A percentile compares a stretch with the other conserved stretches of the same genome.
Evolutionary conservation across 2,329 filamentous ascomycete genomes (phyloP).

Genomic region (Botryotinia narcissicola): DNA sequence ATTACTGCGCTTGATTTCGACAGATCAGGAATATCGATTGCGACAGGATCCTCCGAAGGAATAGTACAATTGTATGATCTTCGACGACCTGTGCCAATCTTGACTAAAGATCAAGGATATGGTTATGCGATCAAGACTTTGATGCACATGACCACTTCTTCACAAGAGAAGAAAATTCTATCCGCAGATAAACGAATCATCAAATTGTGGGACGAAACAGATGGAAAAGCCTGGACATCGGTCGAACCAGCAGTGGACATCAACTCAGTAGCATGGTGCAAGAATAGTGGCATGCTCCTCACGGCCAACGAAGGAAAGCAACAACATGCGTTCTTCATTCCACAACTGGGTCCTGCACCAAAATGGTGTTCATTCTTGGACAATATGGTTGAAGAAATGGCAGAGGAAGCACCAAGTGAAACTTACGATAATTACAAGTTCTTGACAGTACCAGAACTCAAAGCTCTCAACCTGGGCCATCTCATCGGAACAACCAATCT

Average conservation of each 20-base stretch:
- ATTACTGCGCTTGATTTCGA: constrained; percentile 88
- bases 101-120: constrained; percentile 95
- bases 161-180: constrained; percentile 81
- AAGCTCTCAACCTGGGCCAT: constrained; percentile 81
- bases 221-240: constrained; percentile 88
- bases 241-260: constrained; percentile 94
- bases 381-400: constrained; percentile 98
- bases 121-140: constrained; percentile 89
- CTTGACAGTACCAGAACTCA: constrained; percentile 82
- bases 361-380: constrained; percentile 97
- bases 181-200: constrained; percentile 94
- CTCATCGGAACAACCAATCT: constrained; percentile 87
- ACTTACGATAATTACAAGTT: constrained; percentile 99
- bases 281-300: constrained; percentile 88
- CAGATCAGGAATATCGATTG: constrained; percentile 77
- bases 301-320: constrained; percentile 96
- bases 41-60: constrained; percentile 83
- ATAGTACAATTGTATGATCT: constrained; percentile 90
- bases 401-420: constrained; percentile 72
- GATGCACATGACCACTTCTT: constrained; percentile 66
- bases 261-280: constrained; percentile 91
- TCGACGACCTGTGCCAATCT: constrained; percentile 77
- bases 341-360: constrained; percentile 87
- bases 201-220: constrained; percentile 87
- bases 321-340: constrained; percentile 93